Percentiles rank a stretch among this genome's conserved stretches.
phyloP scores from a whole-genome alignment of 768 basidiomycete species.

The Boletus huronensis region DNA sequence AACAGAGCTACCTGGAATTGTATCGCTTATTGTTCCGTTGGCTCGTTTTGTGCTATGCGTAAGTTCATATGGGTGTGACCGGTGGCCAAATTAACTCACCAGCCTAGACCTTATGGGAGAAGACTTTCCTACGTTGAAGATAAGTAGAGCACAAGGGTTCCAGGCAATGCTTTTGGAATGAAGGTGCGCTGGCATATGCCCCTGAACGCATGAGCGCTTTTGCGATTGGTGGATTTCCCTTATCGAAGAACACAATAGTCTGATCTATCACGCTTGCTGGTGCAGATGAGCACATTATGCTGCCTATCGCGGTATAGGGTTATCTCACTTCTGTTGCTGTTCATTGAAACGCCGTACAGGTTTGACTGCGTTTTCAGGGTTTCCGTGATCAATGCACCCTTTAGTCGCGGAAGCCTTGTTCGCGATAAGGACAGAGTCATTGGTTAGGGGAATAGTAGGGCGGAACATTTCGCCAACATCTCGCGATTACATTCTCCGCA shows the following conservation, averaged over 20 bases:
- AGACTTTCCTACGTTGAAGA: slow-evolving; percentile 3
- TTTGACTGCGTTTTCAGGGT: neutral
- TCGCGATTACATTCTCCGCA: slow-evolving; percentile 11
- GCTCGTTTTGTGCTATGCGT: neutral
- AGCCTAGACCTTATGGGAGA: neutral
- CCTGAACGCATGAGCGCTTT: slow-evolving; percentile 14
- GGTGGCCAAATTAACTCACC: slow-evolving; percentile 21
- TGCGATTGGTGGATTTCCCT: slow-evolving; percentile 23
- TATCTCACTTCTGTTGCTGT: neutral
- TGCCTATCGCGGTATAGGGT: slow-evolving; percentile 1
- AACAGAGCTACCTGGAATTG: neutral
- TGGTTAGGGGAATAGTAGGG: slow-evolving; percentile 23
- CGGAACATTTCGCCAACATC: slow-evolving; percentile 1
- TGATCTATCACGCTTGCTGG: slow-evolving; percentile 1
- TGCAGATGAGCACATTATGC: neutral
- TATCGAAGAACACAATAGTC: slow-evolving; percentile 3
- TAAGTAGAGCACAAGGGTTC: slow-evolving; percentile 10
- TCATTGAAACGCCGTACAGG: neutral
- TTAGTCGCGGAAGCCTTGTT: slow-evolving; percentile 5
- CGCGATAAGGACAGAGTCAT: slow-evolving; percentile 23
- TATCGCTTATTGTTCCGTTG: neutral
- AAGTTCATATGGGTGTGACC: slow-evolving; percentile 4
- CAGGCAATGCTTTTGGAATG: slow-evolving; percentile 12
- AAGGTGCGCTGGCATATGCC: slow-evolving; percentile 7
- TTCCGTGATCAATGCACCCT: neutral